Evolutionary conservation across 1,284 basidiomycete genomes (phyloP).

Genomic region (Gomphus bonarii): DNA sequence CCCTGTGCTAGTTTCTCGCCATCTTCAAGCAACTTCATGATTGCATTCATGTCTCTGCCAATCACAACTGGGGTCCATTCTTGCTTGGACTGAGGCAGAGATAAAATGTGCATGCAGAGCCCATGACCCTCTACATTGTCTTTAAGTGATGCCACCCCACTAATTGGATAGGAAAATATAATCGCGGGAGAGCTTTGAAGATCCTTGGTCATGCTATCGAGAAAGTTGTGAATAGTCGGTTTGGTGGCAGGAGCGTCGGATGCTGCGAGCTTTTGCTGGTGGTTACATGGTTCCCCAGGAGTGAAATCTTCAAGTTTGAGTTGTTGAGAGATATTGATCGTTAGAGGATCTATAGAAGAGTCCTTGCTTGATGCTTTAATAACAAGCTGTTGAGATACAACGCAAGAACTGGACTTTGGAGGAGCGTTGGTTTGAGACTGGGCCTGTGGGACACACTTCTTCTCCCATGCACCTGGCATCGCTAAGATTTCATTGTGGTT

Average conservation of each 20-base stretch:
- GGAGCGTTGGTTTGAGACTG: neutral
- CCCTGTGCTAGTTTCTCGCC: neutral
- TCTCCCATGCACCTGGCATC: conserved; percentile 15
- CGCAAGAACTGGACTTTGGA: neutral
- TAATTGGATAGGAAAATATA: neutral
- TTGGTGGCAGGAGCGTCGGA: neutral
- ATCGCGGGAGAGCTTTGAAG: neutral
- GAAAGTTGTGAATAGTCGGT: neutral
- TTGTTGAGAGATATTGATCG: neutral
- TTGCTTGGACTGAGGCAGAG: neutral
- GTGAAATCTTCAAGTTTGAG: neutral
- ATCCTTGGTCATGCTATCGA: neutral
- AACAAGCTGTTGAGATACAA: neutral
- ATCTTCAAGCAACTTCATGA: conserved; percentile 1
- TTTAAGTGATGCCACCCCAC: neutral
- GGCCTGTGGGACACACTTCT: conserved; percentile 30
- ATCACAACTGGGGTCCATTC: neutral
- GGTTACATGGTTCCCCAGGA: neutral
- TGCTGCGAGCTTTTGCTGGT: neutral
- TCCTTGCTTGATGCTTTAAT: neutral
- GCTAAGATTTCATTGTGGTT: neutral
- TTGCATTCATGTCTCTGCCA: neutral
- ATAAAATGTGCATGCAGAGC: neutral
- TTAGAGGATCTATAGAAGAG: neutral
- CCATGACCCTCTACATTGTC: neutral